These are phyloP conservation scores for Colletotrichum noveboracense DNA, from an alignment of 2,329 filamentous ascomycete genomes.

Conservation along the genomic window DNA sequence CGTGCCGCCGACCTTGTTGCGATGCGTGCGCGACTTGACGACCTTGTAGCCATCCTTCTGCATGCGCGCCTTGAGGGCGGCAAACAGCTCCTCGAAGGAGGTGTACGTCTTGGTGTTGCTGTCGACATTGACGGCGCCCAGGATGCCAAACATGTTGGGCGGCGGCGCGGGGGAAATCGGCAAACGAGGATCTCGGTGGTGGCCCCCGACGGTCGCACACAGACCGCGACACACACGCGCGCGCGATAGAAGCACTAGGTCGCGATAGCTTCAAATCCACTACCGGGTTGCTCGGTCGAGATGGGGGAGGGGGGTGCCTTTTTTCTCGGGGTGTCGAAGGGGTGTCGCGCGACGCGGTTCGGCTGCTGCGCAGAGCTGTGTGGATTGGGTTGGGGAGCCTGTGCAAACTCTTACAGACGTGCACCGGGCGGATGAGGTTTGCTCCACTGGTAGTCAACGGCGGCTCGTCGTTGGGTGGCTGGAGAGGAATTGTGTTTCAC, in stretches of 20 bases:
- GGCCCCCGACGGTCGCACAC: not conserved
- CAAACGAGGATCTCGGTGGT: not conserved
- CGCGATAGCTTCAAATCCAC: conserved; percentile 7
- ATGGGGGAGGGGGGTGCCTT: conserved; percentile 1
- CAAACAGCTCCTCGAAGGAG: conserved; percentile 47
- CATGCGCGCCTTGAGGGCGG: conserved; percentile 44
- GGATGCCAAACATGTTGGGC: conserved; percentile 47
- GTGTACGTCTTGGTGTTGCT: conserved; percentile 36
- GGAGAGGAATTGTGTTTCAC: not conserved
- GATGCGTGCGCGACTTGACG: conserved; percentile 49
- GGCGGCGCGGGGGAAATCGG: not conserved
- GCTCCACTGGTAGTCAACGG: conserved; percentile 9
- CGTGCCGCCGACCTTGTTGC: conserved; percentile 43
- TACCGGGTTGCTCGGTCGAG: conserved; percentile 10
- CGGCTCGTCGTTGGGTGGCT: conserved; percentile 11
- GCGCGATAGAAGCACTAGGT: not conserved
- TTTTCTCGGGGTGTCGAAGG: not conserved
- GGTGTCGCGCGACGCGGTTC: conserved; percentile 26
- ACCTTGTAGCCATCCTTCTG: conserved; percentile 51
- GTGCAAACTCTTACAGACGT: conserved; percentile 23
- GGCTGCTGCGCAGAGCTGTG: conserved; percentile 18
- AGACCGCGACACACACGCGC: not conserved
- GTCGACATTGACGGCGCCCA: conserved; percentile 40
- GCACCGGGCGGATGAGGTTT: conserved; percentile 4
- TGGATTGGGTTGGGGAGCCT: conserved; percentile 23